Evolutionary conservation across 2,329 filamentous ascomycete species (phyloP).

Genomic region (Blumeriella jaapii): DNA sequence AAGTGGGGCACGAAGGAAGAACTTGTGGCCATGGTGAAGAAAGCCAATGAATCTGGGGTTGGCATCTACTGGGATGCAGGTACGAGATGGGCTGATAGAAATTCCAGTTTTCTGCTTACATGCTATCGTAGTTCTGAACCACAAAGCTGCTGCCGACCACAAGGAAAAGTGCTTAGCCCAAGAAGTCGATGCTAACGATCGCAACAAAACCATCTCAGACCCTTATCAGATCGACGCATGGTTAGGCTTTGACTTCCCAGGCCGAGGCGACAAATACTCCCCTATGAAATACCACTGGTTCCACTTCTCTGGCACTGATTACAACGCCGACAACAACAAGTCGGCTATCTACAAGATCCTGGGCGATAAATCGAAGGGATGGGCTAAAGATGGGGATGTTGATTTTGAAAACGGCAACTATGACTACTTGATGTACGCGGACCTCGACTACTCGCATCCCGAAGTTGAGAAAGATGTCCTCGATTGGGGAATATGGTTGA

Average conservation of each 20-base stretch:
- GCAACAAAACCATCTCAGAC: constrained; percentile 40
- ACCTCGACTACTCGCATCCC: constrained; percentile 52
- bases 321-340: constrained; percentile 41
- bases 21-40: constrained; percentile 38
- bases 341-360: constrained; percentile 55
- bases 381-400: constrained; percentile 48
- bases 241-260: constrained; percentile 55
- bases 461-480: constrained; percentile 55
- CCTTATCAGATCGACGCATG: constrained; percentile 55
- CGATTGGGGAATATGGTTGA: constrained; percentile 58
- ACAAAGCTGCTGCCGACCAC: constrained; percentile 57
- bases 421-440: constrained; percentile 62
- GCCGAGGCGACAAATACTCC: constrained; percentile 48
- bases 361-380: constrained; percentile 47
- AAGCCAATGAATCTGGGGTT: constrained; percentile 41
- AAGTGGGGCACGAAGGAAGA: constrained; percentile 61
- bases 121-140: constrained; percentile 47
- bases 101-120: constrained; percentile 1
- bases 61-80: constrained; percentile 53
- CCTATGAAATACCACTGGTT: constrained; percentile 52
- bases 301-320: constrained; percentile 60
- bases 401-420: constrained; percentile 53
- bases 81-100: neutral
- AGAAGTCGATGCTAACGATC: constrained; percentile 51
- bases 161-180: constrained; percentile 51